Base-by-base conservation (phyloP, 75 land plant genomes). In the Isoetes taiwanensis region DNA sequence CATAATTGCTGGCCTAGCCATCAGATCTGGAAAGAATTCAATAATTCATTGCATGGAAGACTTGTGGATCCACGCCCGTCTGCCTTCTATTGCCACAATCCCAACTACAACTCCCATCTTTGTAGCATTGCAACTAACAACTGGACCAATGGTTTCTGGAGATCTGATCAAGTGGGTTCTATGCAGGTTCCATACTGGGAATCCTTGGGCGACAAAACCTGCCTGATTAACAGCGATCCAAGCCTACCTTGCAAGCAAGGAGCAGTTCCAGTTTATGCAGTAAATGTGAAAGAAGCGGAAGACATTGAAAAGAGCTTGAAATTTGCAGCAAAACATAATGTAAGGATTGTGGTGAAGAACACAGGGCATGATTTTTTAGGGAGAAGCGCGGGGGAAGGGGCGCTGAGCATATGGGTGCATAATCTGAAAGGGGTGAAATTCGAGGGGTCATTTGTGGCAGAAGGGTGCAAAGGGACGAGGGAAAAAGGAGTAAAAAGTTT, bases 281-380 rank as follows among this genome's bases (percentile, higher is more conserved):
- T 67, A 29, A 28, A 28, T 9, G 65, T 34, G 20, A 20, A 19
- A 23, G 35, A 31, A 12, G 40, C 30, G 2, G 20, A 17, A 2
- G 54, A 66, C 52, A 54, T 59, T 19, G 30, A 32, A 12, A 32
- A 19, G 5, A 55, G 64, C 34, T 34, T 66, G 41, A 30, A 41
- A 24, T 66, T 66, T 32, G 69, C 55, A 1, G 19, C 29, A 33
- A 11, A 19, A 17, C 34, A 66, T 41, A 41, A 33, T 29, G 38
- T 66, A 21, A 52, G 65, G 26, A 34, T 66, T 27, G 65, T 39
- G 10, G 30, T 66, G 38, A 66, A 66, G 69, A 30, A 31, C 69
- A 66, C 46, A 54, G 69, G 69, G 30, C 69, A 66, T 16, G 69
- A 66, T 41, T 60, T 25, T 41, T 34, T 61, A 10, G 69, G 69